Base-by-base conservation (phyloP, 306 rosid species). In the Albizia julibrissin region DNA sequence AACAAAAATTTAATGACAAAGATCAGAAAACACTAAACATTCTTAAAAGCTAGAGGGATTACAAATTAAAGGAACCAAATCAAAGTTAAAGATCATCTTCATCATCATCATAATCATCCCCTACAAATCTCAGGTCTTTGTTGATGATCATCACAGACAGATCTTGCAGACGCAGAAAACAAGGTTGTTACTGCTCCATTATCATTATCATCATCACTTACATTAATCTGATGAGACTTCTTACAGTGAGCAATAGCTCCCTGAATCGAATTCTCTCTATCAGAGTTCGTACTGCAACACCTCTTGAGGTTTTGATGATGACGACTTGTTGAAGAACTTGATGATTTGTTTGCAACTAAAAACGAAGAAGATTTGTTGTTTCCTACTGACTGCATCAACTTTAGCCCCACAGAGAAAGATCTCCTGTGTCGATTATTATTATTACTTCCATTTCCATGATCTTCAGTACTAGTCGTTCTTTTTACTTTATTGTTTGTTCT, bases 161-260 rank as follows among this genome's bases (percentile, higher is more conserved):
- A 70, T 70, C 83, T 78, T 73, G 82, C 85, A 56, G 95, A 77
- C n/a, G 86, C 76, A 71, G 92, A 79, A 62, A 90, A 69, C 9
- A 77, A 81, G 92, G 2, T 43, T 11, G 46, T 93, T 26, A 6
- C 22, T 61, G 16, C 5, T 11, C 85, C 67, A 24, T 83, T 91
- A 76, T 15, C 5, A 47, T 3, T 15, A 37, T 37, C 40, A 37
- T 22, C 27, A 56, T 91, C 93, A 54, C 86, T 87, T 47, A 54
- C 79, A 52, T 12, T 22, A 58, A n/a, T 58, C 29, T 58, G 65
- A 58, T 58, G 65, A 22, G 90, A 95, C 79, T 91, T 87, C 86
- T 96, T 96, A 94, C 99, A 96, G 88, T 93, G 90, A 12, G 97
- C 97, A 79, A 96, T 96, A 56, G 99, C 99, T 87, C 99, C 99